Percentiles rank a stretch among this genome's conserved stretches.
phyloP scores from a whole-genome alignment of 805 yeast genomes.

The Yarrowia keelungensis region DNA sequence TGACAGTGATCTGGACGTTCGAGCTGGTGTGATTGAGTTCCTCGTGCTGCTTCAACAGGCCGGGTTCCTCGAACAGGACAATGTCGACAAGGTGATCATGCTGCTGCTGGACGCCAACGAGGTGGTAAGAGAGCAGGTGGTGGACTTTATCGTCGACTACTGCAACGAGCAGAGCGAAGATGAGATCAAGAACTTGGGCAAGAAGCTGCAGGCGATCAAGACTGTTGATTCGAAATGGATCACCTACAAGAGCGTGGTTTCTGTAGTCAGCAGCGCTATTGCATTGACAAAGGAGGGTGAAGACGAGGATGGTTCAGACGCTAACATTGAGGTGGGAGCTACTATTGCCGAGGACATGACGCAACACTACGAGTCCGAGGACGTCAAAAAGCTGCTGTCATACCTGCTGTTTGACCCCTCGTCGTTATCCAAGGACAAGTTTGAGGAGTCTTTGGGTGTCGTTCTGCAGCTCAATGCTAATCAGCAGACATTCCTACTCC shows the following conservation, averaged over 20 bases:
- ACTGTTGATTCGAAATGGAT: slow-evolving; percentile 9
- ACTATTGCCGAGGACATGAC: slow-evolving; percentile 11
- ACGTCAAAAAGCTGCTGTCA: neutral
- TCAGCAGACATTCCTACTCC: slow-evolving; percentile 16
- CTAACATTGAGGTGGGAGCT: slow-evolving; percentile 7
- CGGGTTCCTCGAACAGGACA: slow-evolving; percentile 70
- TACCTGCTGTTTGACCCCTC: slow-evolving; percentile 28
- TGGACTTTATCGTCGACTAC: slow-evolving; percentile 57
- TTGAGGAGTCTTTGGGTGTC: slow-evolving; percentile 1
- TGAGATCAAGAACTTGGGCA: slow-evolving; percentile 37
- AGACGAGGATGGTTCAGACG: neutral
- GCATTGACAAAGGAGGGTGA: neutral
- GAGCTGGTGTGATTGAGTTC: slow-evolving; percentile 58
- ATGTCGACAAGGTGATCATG: slow-evolving; percentile 56
- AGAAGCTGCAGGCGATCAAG: slow-evolving; percentile 15
- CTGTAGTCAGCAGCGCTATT: slow-evolving; percentile 7
- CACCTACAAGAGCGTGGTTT: slow-evolving; percentile 10
- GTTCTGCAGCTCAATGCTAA: neutral
- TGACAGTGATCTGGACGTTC: slow-evolving; percentile 64
- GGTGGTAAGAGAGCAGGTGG: slow-evolving; percentile 56
- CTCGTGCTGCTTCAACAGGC: slow-evolving; percentile 62
- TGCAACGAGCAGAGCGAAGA: slow-evolving; percentile 49
- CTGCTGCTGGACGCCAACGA: slow-evolving; percentile 52
- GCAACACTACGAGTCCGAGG: slow-evolving; percentile 15
- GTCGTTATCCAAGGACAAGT: slow-evolving; percentile 23